Evolutionary conservation across 1,284 basidiomycete species (phyloP).

Genomic region (Naganishia albida): DNA sequence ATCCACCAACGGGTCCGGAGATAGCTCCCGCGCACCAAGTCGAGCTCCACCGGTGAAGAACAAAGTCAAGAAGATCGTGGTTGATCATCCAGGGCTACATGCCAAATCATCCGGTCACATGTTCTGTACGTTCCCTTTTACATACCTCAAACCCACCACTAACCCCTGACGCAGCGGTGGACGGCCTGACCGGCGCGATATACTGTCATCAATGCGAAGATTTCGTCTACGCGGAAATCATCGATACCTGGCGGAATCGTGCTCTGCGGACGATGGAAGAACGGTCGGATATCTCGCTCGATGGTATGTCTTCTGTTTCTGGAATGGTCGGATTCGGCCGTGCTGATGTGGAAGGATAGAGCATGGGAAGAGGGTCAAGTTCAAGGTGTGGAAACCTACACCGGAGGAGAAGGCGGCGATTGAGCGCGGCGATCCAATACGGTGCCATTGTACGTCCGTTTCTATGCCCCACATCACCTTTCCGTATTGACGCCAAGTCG

Average conservation of each 20-base stretch:
- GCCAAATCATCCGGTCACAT: slow-evolving; percentile 22
- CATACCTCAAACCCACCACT: neutral
- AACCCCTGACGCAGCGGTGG: slow-evolving; percentile 56
- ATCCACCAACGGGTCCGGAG: neutral
- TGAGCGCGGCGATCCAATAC: slow-evolving; percentile 40
- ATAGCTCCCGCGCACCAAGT: slow-evolving; percentile 15
- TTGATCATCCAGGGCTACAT: slow-evolving; percentile 27
- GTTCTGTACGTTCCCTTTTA: slow-evolving; percentile 14
- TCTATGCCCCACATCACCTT: neutral
- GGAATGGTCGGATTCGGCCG: slow-evolving; percentile 25
- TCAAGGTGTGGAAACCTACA: slow-evolving; percentile 56
- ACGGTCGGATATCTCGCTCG: slow-evolving; percentile 57
- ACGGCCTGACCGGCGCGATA: slow-evolving; percentile 62
- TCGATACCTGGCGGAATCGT: slow-evolving; percentile 55
- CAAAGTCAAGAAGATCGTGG: slow-evolving; percentile 13
- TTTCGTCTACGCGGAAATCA: slow-evolving; percentile 59
- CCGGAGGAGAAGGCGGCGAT: slow-evolving; percentile 41
- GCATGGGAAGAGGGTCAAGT: slow-evolving; percentile 52
- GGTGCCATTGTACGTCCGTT: slow-evolving; percentile 34
- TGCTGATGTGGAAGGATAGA: neutral
- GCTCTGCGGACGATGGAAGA: slow-evolving; percentile 60
- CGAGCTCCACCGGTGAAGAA: slow-evolving; percentile 4
- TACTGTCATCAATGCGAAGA: slow-evolving; percentile 65
- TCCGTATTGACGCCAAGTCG: neutral
- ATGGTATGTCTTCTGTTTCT: neutral